Evolutionary conservation across 208 protist genomes (phyloP), one percentile per base, ranked within the genome.

Genomic region (Lotmaria passim): DNA sequence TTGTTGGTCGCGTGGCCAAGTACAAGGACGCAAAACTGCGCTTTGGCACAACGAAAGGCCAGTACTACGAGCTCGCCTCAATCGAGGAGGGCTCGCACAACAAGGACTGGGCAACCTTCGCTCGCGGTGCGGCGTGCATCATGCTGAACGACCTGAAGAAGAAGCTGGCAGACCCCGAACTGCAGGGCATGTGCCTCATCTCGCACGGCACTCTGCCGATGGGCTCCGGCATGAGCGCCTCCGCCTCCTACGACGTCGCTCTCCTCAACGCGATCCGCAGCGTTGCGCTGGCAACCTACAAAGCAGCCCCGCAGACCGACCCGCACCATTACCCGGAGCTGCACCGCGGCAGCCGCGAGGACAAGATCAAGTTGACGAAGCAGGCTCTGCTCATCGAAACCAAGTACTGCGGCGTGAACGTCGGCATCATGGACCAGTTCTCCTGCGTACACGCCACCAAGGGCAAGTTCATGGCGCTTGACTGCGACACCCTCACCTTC

Each of bases 361-460:
- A 84, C 24, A 69, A 71, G 50, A 82, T 86, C 52, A 64, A 21
- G 53, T 44, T 83, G 33, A 75, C 82, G 38, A 86, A 88, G 68
- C 75, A 83, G 63, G 87, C 81, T n/a, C 87, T 87, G 36, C 59
- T 73, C 19, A 86, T 86, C 48, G 89, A 95, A 69, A 83, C 83
- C 58, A 78, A 84, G 62, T 94, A 82, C 70, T 85, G 81, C 65
- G 75, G 82, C 26, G 80, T 95, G 34, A 93, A 92, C 14, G 91
- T 93, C 53, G 91, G 88, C 58, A 95, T 96, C 78, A 94, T 96
- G 89, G 90, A 96, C 68, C 90, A 97, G 79, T 88, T 93, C 66
- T 79, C 86, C 48, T 83, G 82, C 12, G 85, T 85, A 50, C 85
- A 96, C 57, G 81, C 91, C 39, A 83, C 86, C n/a, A 67, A 61